Evolutionary conservation across 2,329 filamentous ascomycete genomes (phyloP).

Genomic region (Penicillium hordei): DNA sequence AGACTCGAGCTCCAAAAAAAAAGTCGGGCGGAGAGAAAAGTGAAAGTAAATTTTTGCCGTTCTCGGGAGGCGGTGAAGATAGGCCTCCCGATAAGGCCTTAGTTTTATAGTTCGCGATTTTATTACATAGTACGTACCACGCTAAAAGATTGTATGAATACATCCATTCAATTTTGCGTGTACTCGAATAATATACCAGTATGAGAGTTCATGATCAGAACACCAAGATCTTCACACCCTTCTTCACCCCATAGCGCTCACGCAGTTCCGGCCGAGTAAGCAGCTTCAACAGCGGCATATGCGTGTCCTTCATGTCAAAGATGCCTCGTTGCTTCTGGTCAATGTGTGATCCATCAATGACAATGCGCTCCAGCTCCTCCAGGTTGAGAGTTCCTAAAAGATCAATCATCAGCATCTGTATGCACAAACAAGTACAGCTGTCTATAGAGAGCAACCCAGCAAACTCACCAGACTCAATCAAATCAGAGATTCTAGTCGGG

Average conservation of each 20-base stretch:
- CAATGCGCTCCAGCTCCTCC: slow-evolving; percentile 70
- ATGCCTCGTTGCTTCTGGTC: slow-evolving; percentile 93
- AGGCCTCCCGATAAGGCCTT: not conserved
- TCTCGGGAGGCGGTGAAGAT: slow-evolving; percentile 26
- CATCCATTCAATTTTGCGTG: not conserved
- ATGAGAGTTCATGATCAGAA: slow-evolving; percentile 43
- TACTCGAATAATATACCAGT: not conserved
- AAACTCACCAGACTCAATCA: slow-evolving; percentile 74
- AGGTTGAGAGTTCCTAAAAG: slow-evolving; percentile 66
- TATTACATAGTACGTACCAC: not conserved
- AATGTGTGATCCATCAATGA: slow-evolving; percentile 89
- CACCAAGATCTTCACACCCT: slow-evolving; percentile 52
- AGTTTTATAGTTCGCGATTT: not conserved
- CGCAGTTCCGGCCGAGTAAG: slow-evolving; percentile 70
- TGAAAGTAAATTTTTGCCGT: slow-evolving; percentile 35
- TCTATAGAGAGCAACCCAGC: not conserved
- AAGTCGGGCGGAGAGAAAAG: slow-evolving; percentile 23
- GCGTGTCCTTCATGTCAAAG: slow-evolving; percentile 92
- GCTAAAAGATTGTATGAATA: not conserved
- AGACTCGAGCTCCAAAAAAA: slow-evolving; percentile 27
- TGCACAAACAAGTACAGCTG: not conserved
- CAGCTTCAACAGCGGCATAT: slow-evolving; percentile 74
- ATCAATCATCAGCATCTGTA: slow-evolving; percentile 7
- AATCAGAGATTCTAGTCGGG: slow-evolving; percentile 74
- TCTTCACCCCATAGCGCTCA: slow-evolving; percentile 61